These are phyloP conservation scores for Candida lessepsii DNA, from an alignment of 805 yeast species.

Conservation along the genomic window DNA sequence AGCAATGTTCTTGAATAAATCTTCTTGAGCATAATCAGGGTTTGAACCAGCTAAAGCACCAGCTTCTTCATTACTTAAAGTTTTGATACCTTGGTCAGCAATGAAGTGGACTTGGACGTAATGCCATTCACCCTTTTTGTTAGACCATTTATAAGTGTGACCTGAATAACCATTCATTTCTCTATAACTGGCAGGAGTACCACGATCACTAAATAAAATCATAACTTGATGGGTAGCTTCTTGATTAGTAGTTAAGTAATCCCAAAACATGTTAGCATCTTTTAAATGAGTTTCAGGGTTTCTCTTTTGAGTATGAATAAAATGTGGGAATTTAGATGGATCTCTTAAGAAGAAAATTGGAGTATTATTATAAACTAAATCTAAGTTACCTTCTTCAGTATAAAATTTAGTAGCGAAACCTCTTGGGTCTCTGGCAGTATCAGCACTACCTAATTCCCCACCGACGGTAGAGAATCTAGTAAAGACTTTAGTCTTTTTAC, in stretches of 20 bases:
- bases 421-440: slow-evolving; percentile 84
- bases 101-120: slow-evolving; percentile 78
- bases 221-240: slow-evolving; percentile 76
- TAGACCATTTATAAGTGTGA: slow-evolving; percentile 80
- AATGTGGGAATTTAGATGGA: slow-evolving; percentile 82
- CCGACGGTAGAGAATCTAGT: slow-evolving; percentile 87
- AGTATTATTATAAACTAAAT: slow-evolving; percentile 82
- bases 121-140: slow-evolving; percentile 70
- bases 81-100: slow-evolving; percentile 60
- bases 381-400: slow-evolving; percentile 83
- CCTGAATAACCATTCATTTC: slow-evolving; percentile 85
- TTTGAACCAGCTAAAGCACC: slow-evolving; percentile 65
- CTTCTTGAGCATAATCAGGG: slow-evolving; percentile 82
- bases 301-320: slow-evolving; percentile 87
- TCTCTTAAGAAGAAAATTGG: slow-evolving; percentile 85
- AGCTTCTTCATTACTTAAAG: slow-evolving; percentile 63
- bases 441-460: slow-evolving; percentile 80
- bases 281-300: slow-evolving; percentile 77
- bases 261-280: slow-evolving; percentile 85
- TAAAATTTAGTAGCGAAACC: slow-evolving; percentile 79
- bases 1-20: slow-evolving; percentile 75
- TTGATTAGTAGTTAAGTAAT: slow-evolving; percentile 68
- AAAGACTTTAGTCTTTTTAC: slow-evolving; percentile 73
- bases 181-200: slow-evolving; percentile 74
- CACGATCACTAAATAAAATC: slow-evolving; percentile 75